Evolutionary conservation across 2,329 filamentous ascomycete species (phyloP).

Genomic region (Apiospora marii): DNA sequence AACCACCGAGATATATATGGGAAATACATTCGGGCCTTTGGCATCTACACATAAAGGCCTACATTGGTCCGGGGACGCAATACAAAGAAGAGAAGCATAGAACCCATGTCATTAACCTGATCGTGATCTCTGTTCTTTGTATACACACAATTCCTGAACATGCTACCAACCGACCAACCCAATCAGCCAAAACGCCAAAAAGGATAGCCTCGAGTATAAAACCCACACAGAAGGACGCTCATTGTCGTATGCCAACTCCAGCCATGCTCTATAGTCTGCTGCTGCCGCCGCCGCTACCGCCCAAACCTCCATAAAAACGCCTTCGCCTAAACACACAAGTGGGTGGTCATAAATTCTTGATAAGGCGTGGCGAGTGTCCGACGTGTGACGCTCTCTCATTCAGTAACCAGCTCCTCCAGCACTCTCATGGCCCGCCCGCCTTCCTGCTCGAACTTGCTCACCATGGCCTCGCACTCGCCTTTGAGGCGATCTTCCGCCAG

Average conservation of each 20-base stretch:
- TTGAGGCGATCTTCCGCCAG: conserved; percentile 82
- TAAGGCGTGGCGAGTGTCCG: neutral
- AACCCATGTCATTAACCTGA: neutral
- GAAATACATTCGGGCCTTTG: neutral
- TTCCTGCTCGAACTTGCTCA: conserved; percentile 83
- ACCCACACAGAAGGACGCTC: neutral
- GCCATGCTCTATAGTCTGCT: neutral
- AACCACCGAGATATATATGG: neutral
- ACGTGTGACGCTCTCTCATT: conserved; percentile 35
- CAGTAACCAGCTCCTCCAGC: conserved; percentile 75
- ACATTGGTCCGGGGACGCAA: too few relatives aligned
- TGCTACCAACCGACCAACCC: neutral
- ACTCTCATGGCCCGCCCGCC: conserved; percentile 79
- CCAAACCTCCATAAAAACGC: neutral
- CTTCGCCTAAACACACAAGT: conserved; percentile 19
- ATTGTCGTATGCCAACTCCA: neutral
- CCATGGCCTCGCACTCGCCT: conserved; percentile 82
- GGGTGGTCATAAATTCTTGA: conserved; percentile 14
- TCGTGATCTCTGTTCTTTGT: conserved; percentile 20
- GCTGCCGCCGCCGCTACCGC: neutral
- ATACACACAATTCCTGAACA: neutral
- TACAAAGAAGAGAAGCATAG: neutral
- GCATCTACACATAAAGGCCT: neutral
- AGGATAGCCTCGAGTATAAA: neutral
- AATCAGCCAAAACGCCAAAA: neutral